Evolutionary conservation across 1,284 basidiomycete genomes (phyloP), one percentile per base, ranked within the genome.

Genomic region (Boletus holoroseus): DNA sequence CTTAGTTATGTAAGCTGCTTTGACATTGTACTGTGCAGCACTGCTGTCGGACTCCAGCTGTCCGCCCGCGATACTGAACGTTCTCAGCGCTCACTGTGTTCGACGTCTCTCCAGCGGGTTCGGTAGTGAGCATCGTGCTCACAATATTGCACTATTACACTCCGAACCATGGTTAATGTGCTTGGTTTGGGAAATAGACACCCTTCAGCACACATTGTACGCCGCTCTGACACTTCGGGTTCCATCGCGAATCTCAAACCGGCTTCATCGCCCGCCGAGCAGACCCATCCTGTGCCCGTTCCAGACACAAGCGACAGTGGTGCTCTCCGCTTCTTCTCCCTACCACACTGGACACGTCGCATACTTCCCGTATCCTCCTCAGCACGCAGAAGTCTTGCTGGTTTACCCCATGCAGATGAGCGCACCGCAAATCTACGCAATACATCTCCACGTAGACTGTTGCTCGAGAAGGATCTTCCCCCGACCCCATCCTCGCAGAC

Each of bases 381-480:
- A 31, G 50, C 62, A n/a, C 67, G 55, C 53, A 59, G 59, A 41
- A 57, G 47, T 50, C 38, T 51, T 27, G 53, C 58, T 34, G 54
- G 56, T 36, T 55, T 52, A 31, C 42, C 53, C 18, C 61, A 56
- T 20, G 55, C 62, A 48, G 67, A 67, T 52, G 68, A 73, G 50
- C 54, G 64, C 28, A 64, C 67, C 35, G 24, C 60, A 5, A 54
- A 65, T 49, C 32, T 31, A 47, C 53, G 52, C 32, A 55, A 48
- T 43, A 27, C 54, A 50, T 36, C 55, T 46, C 35, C 44, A 43
- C 63, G 55, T 38, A 62, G 64, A n/a, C 55, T 71, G 31, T 60
- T 68, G 49, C 61, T 77, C 34, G 78, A 87, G 58, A 87, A 88
- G 63, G 80, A 79, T 11, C 75, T 88, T 22, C 85, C 85, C 39